These are phyloP conservation scores for Neonectria ditissima DNA, from an alignment of 2,329 filamentous ascomycete species.

Conservation along the genomic window DNA sequence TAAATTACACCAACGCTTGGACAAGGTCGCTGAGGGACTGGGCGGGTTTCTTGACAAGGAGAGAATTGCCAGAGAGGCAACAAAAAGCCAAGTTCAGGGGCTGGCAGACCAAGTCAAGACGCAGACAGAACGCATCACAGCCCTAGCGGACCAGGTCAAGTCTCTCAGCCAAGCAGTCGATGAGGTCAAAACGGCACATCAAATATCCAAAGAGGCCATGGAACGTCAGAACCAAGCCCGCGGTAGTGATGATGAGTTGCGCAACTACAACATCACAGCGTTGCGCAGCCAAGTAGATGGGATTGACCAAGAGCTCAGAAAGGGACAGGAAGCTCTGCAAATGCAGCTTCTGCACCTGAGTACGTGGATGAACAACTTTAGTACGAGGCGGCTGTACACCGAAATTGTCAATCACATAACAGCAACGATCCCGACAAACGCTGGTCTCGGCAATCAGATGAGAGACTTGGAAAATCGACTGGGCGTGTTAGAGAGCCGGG, in stretches of 20 bases:
- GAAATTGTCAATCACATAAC: constrained; percentile 55
- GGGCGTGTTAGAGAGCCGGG: constrained; percentile 35
- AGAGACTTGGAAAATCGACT: constrained; percentile 35
- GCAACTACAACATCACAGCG: constrained; percentile 13
- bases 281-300: constrained; percentile 20
- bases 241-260: constrained; percentile 15
- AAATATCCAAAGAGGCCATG: neutral
- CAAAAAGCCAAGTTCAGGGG: constrained; percentile 25
- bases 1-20: constrained; percentile 2
- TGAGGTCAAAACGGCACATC: constrained; percentile 1
- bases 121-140: neutral
- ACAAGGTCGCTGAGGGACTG: constrained; percentile 27
- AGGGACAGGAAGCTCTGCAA: constrained; percentile 48
- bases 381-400: constrained; percentile 55
- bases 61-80: constrained; percentile 19
- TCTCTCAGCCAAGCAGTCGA: constrained; percentile 10
- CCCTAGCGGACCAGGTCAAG: constrained; percentile 12
- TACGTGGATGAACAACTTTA: constrained; percentile 62
- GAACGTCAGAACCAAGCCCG: constrained; percentile 1
- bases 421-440: constrained; percentile 37
- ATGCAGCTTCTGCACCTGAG: constrained; percentile 56
- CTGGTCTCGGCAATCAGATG: constrained; percentile 34
- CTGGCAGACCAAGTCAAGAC: neutral
- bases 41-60: constrained; percentile 39
- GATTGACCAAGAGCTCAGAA: constrained; percentile 38